phyloP scores from a whole-genome alignment of 1,284 basidiomycete genomes.

The Salmacisia buchloeana region DNA sequence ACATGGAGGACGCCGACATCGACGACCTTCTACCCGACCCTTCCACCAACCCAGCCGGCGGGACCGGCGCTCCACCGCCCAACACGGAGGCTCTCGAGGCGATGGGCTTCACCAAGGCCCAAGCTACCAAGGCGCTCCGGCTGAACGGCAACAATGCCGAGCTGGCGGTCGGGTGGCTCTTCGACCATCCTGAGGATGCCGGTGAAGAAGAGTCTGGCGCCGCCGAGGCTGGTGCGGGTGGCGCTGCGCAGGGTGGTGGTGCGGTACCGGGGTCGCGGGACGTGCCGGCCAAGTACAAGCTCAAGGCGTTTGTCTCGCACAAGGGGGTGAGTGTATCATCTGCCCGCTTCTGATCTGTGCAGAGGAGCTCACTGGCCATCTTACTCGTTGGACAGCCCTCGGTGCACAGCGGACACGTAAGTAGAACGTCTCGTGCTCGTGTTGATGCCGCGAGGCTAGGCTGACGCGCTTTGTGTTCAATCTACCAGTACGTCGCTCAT shows the following conservation, averaged over 20 bases:
- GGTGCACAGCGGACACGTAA: constrained; percentile 21
- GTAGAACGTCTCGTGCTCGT: background rate
- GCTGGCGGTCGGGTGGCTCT: constrained; percentile 84
- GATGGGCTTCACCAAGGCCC: constrained; percentile 84
- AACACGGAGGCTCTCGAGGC: constrained; percentile 64
- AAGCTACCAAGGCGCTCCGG: constrained; percentile 79
- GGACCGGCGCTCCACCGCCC: constrained; percentile 36
- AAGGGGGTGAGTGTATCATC: constrained; percentile 61
- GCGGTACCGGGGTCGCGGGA: constrained; percentile 33
- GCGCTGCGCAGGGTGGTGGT: background rate
- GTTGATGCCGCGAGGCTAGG: too few relatives aligned
- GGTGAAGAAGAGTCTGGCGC: constrained; percentile 60
- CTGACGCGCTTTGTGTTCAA: background rate
- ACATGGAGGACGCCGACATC: constrained; percentile 92
- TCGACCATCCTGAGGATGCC: constrained; percentile 81
- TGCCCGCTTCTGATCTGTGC: background rate
- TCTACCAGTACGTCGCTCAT: constrained; percentile 78
- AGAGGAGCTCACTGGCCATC: background rate
- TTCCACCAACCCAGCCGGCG: constrained; percentile 15
- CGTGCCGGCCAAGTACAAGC: constrained; percentile 70
- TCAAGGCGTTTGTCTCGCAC: constrained; percentile 93
- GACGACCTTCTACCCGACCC: constrained; percentile 66
- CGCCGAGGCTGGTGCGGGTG: background rate
- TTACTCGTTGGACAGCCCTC: constrained; percentile 10
- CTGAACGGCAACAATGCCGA: constrained; percentile 77